Conservation (phyloP, 371 early-diverging fungal species). For the Actinomortierella wolfii region DNA sequence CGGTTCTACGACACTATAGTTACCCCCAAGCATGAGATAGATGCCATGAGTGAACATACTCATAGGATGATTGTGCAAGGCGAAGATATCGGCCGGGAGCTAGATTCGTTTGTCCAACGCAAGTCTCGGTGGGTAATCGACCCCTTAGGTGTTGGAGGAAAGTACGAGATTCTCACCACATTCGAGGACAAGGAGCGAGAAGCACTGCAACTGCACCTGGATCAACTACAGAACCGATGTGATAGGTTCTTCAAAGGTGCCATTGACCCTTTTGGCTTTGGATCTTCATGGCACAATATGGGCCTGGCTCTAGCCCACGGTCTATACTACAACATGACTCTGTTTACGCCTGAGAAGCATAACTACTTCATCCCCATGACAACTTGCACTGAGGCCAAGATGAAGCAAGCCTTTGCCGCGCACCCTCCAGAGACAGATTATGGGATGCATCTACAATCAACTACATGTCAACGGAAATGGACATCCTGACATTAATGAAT, state of each 20-base stretch:
- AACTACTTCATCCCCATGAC: conserved; percentile 7
- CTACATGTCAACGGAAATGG: conserved; percentile 2
- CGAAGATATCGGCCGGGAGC: too few relatives aligned
- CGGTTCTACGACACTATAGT: too few relatives aligned
- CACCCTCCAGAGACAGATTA: conserved; percentile 7
- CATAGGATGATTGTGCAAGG: too few relatives aligned
- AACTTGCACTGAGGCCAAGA: conserved; percentile 10
- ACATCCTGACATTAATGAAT: too few relatives aligned
- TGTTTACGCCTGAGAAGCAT: not conserved
- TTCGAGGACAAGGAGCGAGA: conserved; percentile 5
- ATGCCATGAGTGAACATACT: too few relatives aligned
- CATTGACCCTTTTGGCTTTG: conserved; percentile 1
- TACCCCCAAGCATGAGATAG: too few relatives aligned
- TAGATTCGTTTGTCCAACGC: conserved; percentile 17
- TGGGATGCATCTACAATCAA: conserved; percentile 10
- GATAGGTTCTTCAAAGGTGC: conserved; percentile 10
- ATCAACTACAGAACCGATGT: conserved; percentile 15
- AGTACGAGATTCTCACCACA: conserved; percentile 11
- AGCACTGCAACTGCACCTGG: conserved; percentile 2
- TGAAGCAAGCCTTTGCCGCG: not conserved
- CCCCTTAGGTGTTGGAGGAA: conserved; percentile 3
- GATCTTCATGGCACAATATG: conserved; percentile 5
- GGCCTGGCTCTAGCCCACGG: conserved; percentile 6
- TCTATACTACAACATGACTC: conserved; percentile 17
- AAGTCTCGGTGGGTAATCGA: conserved; percentile 17